Percentiles rank a stretch among this genome's conserved stretches.
These are phyloP conservation scores for Dichomitus squalens DNA, from an alignment of 1,284 basidiomycete species.

Conservation along the genomic window DNA sequence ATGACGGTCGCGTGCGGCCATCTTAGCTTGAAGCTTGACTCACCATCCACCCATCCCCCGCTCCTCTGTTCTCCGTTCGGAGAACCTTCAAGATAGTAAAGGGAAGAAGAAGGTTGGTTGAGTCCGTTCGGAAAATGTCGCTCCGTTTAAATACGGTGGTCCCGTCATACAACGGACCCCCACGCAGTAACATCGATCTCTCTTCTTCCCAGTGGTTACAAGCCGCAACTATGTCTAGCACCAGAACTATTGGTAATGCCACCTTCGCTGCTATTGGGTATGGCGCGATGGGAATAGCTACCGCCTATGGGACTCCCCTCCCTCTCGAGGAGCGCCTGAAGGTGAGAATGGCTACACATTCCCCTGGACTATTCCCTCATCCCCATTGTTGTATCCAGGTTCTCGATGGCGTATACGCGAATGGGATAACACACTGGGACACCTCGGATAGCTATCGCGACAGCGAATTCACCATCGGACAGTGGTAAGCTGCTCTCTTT, in stretches of 20 bases:
- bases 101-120: no score
- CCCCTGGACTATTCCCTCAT: neutral
- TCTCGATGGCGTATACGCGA: conserved; percentile 30
- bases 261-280: conserved; percentile 29
- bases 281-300: conserved; percentile 32
- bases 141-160: no score
- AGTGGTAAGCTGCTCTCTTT: conserved; percentile 26
- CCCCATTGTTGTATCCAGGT: conserved; percentile 13
- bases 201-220: no score
- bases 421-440: conserved; percentile 33
- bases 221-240: no score
- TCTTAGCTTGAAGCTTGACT: no score
- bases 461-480: conserved; percentile 34
- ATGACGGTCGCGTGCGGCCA: no score
- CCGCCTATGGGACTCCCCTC: neutral
- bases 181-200: no score
- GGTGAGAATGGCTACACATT: conserved; percentile 21
- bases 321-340: neutral
- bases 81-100: no score
- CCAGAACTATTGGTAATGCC: conserved; percentile 5
- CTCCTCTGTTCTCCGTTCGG: no score
- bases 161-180: no score
- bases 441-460: conserved; percentile 35
- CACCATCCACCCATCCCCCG: no score
- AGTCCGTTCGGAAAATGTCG: no score